Evolutionary conservation across 306 rosid genomes (phyloP), one percentile per base, ranked within the genome.

Genomic region (Corylus avellana): DNA sequence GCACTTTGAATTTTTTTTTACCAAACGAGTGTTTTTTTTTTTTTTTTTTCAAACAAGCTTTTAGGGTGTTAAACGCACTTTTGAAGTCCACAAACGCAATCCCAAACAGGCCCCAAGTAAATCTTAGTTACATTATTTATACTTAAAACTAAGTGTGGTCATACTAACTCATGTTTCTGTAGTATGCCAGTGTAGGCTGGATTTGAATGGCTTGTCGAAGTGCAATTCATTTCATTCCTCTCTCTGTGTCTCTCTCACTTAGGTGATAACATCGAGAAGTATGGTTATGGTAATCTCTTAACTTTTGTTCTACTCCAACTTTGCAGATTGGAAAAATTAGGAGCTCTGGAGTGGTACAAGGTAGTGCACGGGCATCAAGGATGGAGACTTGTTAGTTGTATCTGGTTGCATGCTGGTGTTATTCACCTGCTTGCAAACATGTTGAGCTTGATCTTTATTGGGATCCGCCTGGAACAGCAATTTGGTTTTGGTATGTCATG

Each of bases 351-450:
- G 54, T 85, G 93, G 87, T 48, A 50, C 49, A 82, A 76, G 66
- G 90, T 90, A 61, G 97, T 92, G 80, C 70, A 84, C 13, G 77
- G 58, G 51, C 95, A 91, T 82, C 91, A 94, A 70, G 92, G 83
- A 63, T 94, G 97, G 98, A 88, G 98, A 85, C 93, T 94, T 47
- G 22, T 92, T 73, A 90, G 91, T 51, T 92, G 95, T 87, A 82
- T 91, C 59, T 94, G 98, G 98, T 78, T 91, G 63, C 98, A 94
- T 74, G 98, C 98, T 25, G 98, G 98, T 69, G 44, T 87, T 70
- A 78, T 94, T 76, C 97, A 94, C 79, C 86, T 92, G 81, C 78
- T 86, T 8, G 97, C 85, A 3, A 94, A 94, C 84, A 90, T 92
- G 97, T 73, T 92, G 54, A 89, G 97, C 83, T 85, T 94, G 22